phyloP scores from a whole-genome alignment of 768 basidiomycete genomes.

The Lactarius hatsudake region DNA sequence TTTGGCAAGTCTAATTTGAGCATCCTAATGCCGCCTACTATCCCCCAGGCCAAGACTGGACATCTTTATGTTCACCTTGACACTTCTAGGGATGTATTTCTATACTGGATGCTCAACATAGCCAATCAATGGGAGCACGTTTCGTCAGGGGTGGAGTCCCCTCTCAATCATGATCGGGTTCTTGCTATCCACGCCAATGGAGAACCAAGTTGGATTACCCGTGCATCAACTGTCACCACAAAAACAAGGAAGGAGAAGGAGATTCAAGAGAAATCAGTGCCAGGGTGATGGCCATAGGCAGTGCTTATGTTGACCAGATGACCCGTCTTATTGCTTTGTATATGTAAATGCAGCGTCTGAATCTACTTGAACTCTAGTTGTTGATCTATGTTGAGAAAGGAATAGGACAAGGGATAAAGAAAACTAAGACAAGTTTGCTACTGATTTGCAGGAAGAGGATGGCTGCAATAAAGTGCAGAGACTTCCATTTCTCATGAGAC shows the following conservation, averaged over 20 bases:
- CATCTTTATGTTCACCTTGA: constrained; percentile 8
- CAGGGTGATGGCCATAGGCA: no score
- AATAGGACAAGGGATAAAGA: no score
- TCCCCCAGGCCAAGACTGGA: not conserved
- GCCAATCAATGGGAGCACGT: not conserved
- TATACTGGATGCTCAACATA: not conserved
- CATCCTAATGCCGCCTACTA: not conserved
- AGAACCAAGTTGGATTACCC: not conserved
- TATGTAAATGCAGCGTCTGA: no score
- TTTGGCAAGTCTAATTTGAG: not conserved
- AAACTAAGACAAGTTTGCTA: no score
- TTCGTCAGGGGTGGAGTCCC: not conserved
- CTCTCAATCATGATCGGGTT: not conserved
- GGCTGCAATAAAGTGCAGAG: no score
- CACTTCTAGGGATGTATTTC: not conserved
- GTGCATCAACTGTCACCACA: not conserved
- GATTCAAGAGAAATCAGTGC: not conserved
- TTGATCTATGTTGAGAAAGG: no score
- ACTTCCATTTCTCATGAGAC: no score
- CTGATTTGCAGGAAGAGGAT: no score
- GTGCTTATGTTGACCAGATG: no score
- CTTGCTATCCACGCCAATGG: constrained; percentile 2
- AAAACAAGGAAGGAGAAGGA: not conserved
- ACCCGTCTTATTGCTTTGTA: no score
- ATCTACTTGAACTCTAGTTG: no score